These are phyloP conservation scores for Choanephora cucurbitarum DNA, from an alignment of 371 early-diverging fungal genomes.

Conservation along the genomic window DNA sequence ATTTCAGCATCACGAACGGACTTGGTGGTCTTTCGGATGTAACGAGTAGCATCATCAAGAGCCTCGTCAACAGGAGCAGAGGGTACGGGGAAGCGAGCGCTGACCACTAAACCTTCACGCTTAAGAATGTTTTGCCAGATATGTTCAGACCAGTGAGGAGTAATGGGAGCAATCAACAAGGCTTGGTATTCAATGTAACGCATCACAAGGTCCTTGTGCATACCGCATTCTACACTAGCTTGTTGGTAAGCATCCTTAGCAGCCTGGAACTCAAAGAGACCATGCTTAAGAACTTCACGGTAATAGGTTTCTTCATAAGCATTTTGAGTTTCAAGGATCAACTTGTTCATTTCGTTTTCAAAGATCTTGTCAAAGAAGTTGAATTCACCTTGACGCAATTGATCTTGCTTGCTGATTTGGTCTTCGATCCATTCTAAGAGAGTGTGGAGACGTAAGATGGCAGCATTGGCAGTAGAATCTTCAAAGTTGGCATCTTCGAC, in stretches of 20 bases:
- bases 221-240: slow-evolving; percentile 67
- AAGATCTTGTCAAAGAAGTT: slow-evolving; percentile 88
- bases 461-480: slow-evolving; percentile 95
- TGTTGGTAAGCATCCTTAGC: slow-evolving; percentile 91
- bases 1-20: slow-evolving; percentile 84
- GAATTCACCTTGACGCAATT: slow-evolving; percentile 47
- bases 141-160: slow-evolving; percentile 94
- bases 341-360: slow-evolving; percentile 83
- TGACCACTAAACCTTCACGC: slow-evolving; percentile 73
- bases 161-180: slow-evolving; percentile 83
- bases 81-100: slow-evolving; percentile 74
- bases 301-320: slow-evolving; percentile 87
- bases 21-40: slow-evolving; percentile 77
- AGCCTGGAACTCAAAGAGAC: slow-evolving; percentile 91
- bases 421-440: slow-evolving; percentile 91
- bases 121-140: slow-evolving; percentile 81
- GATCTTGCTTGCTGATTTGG: slow-evolving; percentile 35
- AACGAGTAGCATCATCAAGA: slow-evolving; percentile 76
- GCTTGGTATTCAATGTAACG: slow-evolving; percentile 86
- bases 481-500: slow-evolving; percentile 99
- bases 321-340: slow-evolving; percentile 66
- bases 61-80: slow-evolving; percentile 61
- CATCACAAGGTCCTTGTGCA: slow-evolving; percentile 84
- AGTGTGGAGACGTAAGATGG: slow-evolving; percentile 92
- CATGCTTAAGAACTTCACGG: slow-evolving; percentile 95